Evolutionary conservation across 495 filamentous ascomycete genomes (phyloP), one percentile per base, ranked within the genome.

Genomic region (Bathelium albidoporum): DNA sequence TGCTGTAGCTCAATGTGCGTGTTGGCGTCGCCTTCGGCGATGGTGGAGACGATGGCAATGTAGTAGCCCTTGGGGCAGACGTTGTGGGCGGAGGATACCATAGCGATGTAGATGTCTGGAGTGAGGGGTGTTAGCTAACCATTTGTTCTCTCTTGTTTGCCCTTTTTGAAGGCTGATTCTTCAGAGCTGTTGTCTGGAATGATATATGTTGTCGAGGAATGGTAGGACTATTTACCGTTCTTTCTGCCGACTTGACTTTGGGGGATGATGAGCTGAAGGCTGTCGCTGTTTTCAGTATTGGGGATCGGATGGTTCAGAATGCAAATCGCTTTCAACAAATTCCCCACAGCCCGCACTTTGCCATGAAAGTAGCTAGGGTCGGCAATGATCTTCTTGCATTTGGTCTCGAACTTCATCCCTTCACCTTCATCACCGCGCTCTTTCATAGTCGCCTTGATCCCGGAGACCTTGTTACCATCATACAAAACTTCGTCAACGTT

Each of bases 61-160:
- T 95, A 97, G 83, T 97, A 97, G 45, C 92, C 94, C 82, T 96
- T 96, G 62, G 95, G 94, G 79, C 95, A 97, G 69, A 97, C 95
- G 72, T 95, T 97, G 81, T 97, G 95, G 10, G 93, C 89, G 31
- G 91, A 89, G 9, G 91, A 96, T 66, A 99, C 92, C 72, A 94
- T 85, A 58, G 95, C 93, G 73, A 99, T 90, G 80, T 99, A 99
- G 74, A 99, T 95, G 76, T 99, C 91, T 94, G 68, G 0, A 45
- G 10, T 0, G 18, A 81, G 75, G 55, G 26, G 43, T 24, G 28
- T 65, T 44, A 24, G 58, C 31, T 5, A 39, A 39, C 5, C 34
- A 14, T 39, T 39, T 39, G 5, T 14, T 14, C 14, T 39, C 14
- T 39, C 14, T 39, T 39, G 5, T 39, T 39, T 39, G 34, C 34